A percentile compares a stretch with the other conserved stretches of the same genome.
phyloP scores from a whole-genome alignment of 1,139 yeast genomes.

The Debaryomyces coudertii region DNA sequence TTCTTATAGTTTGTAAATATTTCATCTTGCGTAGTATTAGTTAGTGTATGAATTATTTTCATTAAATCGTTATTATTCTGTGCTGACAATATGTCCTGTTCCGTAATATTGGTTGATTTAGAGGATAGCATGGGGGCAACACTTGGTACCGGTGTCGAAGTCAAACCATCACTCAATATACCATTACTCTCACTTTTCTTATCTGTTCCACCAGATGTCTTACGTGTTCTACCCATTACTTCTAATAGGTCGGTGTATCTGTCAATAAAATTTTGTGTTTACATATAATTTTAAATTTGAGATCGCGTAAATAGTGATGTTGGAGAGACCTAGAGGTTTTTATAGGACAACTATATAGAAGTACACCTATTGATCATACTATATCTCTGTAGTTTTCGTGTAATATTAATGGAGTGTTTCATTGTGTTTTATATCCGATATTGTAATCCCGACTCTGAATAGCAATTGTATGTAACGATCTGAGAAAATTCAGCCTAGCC shows the following conservation, averaged over 20 bases:
- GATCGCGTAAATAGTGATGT: not conserved
- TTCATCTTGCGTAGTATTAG: constrained; percentile 41
- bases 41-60: constrained; percentile 35
- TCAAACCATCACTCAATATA: not conserved
- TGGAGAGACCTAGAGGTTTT: not conserved
- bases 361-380: no score
- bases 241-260: not conserved
- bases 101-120: constrained; percentile 25
- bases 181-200: constrained; percentile 3
- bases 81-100: constrained; percentile 36
- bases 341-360: no score
- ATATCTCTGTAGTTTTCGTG: no score
- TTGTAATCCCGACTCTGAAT: no score
- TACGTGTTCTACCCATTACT: constrained; percentile 17
- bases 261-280: not conserved
- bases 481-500: no score
- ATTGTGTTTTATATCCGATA: no score
- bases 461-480: no score
- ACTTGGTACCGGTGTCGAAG: not conserved
- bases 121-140: not conserved
- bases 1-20: constrained; percentile 33
- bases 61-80: constrained; percentile 32
- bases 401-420: no score
- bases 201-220: constrained; percentile 8
- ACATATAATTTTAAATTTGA: not conserved